Evolutionary conservation across 495 filamentous ascomycete genomes (phyloP).

Genomic region (Podospora comata): DNA sequence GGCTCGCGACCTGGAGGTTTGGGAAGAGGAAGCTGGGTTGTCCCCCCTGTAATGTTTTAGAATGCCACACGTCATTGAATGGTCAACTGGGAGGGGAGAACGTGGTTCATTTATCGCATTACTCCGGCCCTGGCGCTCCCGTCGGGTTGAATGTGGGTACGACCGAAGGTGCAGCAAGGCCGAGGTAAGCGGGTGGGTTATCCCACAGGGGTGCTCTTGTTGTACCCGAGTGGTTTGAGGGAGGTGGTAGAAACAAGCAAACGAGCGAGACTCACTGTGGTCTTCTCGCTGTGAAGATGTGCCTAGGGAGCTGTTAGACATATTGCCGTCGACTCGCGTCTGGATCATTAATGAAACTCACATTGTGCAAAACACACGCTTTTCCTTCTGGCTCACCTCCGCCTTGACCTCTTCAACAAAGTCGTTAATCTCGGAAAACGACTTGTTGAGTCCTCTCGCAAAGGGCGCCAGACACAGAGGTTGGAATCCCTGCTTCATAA

Average conservation of each 20-base stretch:
- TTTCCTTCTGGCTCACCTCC: constrained; percentile 66
- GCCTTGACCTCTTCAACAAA: constrained; percentile 60
- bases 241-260: neutral
- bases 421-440: constrained; percentile 60
- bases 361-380: constrained; percentile 68
- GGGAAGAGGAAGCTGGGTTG: neutral
- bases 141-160: constrained; percentile 5
- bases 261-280: constrained; percentile 19
- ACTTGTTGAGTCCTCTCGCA: constrained; percentile 61
- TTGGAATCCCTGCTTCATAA: constrained; percentile 67
- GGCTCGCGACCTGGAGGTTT: neutral
- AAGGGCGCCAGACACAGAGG: constrained; percentile 73
- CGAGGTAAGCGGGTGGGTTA: neutral
- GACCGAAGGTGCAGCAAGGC: constrained; percentile 1
- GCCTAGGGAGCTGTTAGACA: constrained; percentile 24
- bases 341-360: constrained; percentile 42
- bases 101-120: constrained; percentile 13
- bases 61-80: constrained; percentile 12
- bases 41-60: constrained; percentile 2
- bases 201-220: constrained; percentile 1
- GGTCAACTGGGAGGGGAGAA: constrained; percentile 5
- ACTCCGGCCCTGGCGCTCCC: constrained; percentile 1
- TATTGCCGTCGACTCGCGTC: constrained; percentile 23
- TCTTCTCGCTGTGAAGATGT: constrained; percentile 33
- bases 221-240: neutral